phyloP scores from a whole-genome alignment of 192 early-diverging fungal genomes.

The Rhizophagus clarus region DNA sequence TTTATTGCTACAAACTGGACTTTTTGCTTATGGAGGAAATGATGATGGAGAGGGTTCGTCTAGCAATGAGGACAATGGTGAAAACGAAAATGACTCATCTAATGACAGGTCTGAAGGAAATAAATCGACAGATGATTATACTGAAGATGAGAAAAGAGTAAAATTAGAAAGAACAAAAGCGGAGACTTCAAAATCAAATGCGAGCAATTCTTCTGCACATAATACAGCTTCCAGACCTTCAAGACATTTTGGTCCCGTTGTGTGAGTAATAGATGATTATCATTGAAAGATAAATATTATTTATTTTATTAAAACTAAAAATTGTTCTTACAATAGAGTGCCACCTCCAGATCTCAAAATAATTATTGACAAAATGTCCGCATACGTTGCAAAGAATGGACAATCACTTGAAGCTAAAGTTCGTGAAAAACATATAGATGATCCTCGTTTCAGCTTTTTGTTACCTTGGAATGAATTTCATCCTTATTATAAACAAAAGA shows the following conservation, averaged over 20 bases:
- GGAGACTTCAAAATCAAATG: background rate
- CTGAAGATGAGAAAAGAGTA: background rate
- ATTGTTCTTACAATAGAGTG: background rate
- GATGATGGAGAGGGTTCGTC: slow-evolving; percentile 28
- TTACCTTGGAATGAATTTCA: slow-evolving; percentile 51
- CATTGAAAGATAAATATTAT: background rate
- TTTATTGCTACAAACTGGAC: slow-evolving; percentile 61
- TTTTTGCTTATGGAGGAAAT: slow-evolving; percentile 54
- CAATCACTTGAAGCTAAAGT: slow-evolving; percentile 46
- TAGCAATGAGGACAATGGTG: slow-evolving; percentile 18
- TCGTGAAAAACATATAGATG: slow-evolving; percentile 40
- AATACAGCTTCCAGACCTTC: background rate
- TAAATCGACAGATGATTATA: background rate
- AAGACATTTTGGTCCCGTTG: slow-evolving; percentile 8
- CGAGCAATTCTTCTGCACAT: background rate
- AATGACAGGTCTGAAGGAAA: background rate
- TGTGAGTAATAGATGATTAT: background rate
- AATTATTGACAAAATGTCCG: slow-evolving; percentile 47
- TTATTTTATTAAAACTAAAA: background rate
- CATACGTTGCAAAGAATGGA: slow-evolving; percentile 46
- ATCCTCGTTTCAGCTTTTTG: slow-evolving; percentile 54
- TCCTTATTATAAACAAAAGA: slow-evolving; percentile 44
- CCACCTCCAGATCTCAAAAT: slow-evolving; percentile 34
- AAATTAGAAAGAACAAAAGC: background rate
- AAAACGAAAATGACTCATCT: background rate